These are phyloP conservation scores for Pouteria glomerata DNA, from an alignment of 148 eudicot genomes.

Conservation along the genomic window DNA sequence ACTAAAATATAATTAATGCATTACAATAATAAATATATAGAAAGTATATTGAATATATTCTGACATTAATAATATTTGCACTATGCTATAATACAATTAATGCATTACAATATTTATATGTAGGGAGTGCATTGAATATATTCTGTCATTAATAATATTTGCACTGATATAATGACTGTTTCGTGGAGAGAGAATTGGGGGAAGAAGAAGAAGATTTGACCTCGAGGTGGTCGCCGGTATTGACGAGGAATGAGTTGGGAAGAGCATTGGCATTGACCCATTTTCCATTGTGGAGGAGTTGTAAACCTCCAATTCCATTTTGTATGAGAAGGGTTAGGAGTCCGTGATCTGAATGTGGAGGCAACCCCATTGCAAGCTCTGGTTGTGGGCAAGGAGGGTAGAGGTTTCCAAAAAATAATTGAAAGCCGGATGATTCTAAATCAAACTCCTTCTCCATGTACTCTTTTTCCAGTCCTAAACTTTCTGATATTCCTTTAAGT, in stretches of 20 bases:
- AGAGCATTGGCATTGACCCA: slow-evolving; percentile 29
- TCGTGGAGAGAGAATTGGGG: no score
- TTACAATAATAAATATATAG: no score
- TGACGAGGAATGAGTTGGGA: slow-evolving; percentile 37
- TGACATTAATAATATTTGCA: no score
- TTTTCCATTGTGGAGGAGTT: slow-evolving; percentile 21
- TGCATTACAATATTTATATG: no score
- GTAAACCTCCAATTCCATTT: slow-evolving; percentile 28
- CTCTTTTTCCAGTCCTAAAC: no score
- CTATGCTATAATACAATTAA: no score
- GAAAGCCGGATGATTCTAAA: neutral
- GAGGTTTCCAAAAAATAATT: neutral
- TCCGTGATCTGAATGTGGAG: slow-evolving; percentile 4
- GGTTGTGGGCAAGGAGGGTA: slow-evolving; percentile 13
- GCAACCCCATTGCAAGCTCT: neutral
- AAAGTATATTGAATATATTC: no score
- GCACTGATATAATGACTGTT: no score
- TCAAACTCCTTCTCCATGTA: no score
- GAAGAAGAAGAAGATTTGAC: neutral
- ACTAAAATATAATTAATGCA: no score
- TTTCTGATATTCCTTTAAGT: slow-evolving; percentile 26
- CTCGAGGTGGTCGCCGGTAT: slow-evolving; percentile 42
- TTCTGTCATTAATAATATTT: no score
- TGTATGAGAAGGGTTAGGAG: slow-evolving; percentile 15
- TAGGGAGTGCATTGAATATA: no score